A percentile compares a stretch with the other conserved stretches of the same genome.
phyloP scores from a whole-genome alignment of 139 green algal genomes.

The Ulvella scutata region DNA sequence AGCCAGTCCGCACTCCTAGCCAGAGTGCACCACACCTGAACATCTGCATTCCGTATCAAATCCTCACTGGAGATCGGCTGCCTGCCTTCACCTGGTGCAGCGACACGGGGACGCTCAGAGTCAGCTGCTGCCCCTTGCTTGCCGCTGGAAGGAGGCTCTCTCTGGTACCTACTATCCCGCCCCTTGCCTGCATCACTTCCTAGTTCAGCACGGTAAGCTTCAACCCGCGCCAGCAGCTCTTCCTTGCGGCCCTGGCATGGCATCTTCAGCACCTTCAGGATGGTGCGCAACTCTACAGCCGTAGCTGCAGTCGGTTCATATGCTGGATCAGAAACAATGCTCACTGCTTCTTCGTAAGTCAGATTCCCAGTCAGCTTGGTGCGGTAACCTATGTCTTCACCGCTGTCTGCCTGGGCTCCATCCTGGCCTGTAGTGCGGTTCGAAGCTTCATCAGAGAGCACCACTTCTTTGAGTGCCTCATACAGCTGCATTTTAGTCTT shows the following conservation, averaged over 20 bases:
- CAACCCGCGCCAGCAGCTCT: background rate
- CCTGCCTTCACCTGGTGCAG: background rate
- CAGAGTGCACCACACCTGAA: too few species aligned
- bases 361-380: too few species aligned
- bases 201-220: background rate
- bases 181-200: too few species aligned
- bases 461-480: too few species aligned
- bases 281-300: background rate
- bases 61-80: background rate
- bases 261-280: background rate
- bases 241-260: background rate
- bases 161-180: background rate
- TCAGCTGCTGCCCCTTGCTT: background rate
- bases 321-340: background rate
- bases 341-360: background rate
- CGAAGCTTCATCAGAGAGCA: too few species aligned
- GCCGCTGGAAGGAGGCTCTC: background rate
- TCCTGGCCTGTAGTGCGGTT: too few species aligned
- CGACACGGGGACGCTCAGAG: background rate
- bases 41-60: background rate
- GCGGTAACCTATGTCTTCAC: too few species aligned
- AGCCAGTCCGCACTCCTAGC: too few species aligned
- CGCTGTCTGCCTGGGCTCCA: too few species aligned
- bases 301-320: background rate
- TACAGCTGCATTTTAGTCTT: too few species aligned